Evolutionary conservation across 805 yeast species (phyloP).

Genomic region (Lipomyces spencermartinsiae): DNA sequence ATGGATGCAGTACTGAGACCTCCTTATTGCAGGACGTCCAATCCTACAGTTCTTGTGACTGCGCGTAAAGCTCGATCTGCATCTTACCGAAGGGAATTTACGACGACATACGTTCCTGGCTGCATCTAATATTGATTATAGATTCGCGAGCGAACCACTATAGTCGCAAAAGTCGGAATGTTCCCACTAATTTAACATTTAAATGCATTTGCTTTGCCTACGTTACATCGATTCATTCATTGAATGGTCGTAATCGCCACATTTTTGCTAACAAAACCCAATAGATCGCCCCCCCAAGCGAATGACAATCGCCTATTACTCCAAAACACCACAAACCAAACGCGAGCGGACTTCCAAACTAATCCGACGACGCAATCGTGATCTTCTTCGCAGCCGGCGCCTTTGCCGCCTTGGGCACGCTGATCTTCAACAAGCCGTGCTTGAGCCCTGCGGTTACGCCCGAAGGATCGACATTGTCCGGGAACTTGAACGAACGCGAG

Average conservation of each 20-base stretch:
- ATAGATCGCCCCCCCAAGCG: neutral
- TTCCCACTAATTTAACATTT: no score
- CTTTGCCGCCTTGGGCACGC: constrained; percentile 33
- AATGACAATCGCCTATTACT: neutral
- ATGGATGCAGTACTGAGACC: no score
- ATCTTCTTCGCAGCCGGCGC: constrained; percentile 14
- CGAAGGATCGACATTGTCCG: constrained; percentile 32
- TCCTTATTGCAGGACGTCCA: no score
- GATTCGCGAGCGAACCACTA: neutral
- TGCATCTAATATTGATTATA: no score
- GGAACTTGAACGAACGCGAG: constrained; percentile 37
- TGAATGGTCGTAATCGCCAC: neutral
- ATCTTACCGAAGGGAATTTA: no score
- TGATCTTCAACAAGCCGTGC: constrained; percentile 34
- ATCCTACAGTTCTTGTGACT: no score
- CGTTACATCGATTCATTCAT: no score
- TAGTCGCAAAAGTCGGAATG: neutral
- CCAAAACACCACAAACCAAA: neutral
- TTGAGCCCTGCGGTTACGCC: constrained; percentile 32
- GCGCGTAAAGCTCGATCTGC: no score
- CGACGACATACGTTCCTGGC: neutral
- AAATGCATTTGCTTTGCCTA: neutral
- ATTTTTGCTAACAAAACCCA: no score
- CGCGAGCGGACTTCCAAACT: neutral
- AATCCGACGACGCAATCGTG: constrained; percentile 7